Evolutionary conservation across 306 rosid species (phyloP).

Genomic region (Vigna nakashimae): DNA sequence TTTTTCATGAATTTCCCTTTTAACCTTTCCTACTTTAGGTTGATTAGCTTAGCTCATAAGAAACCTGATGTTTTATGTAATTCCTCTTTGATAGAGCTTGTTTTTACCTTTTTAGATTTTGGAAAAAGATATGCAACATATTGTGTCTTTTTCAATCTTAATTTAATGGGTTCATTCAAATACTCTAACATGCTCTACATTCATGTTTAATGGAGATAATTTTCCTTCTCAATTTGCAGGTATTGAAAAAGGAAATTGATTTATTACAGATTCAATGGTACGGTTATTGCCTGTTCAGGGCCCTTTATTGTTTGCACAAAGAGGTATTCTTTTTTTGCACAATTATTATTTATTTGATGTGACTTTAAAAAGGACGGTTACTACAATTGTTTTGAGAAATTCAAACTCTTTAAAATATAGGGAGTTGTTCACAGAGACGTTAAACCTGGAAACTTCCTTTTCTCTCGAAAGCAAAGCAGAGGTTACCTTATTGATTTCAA

Average conservation of each 20-base stretch:
- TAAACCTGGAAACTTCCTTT: conserved; percentile 96
- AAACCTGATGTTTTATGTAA: not conserved
- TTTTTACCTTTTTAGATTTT: conserved; percentile 53
- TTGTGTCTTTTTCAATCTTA: conserved; percentile 20
- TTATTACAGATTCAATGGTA: conserved; percentile 77
- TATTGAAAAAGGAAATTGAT: conserved; percentile 79
- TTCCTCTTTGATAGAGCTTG: conserved; percentile 15
- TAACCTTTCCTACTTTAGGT: conserved; percentile 6
- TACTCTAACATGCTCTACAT: conserved; percentile 11
- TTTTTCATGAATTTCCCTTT: conserved; percentile 30
- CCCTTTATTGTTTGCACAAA: conserved; percentile 80
- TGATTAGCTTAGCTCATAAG: conserved; percentile 28
- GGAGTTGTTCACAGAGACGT: conserved; percentile 87
- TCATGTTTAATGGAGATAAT: conserved; percentile 22
- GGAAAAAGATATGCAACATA: conserved; percentile 46
- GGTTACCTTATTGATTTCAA: conserved; percentile 94
- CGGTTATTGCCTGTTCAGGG: conserved; percentile 84
- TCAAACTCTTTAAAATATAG: conserved; percentile 50
- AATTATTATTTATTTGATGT: conserved; percentile 7
- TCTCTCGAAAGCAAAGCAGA: conserved; percentile 70
- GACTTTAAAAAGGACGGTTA: conserved; percentile 6
- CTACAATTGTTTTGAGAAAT: conserved; percentile 27
- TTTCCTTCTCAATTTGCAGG: conserved; percentile 53
- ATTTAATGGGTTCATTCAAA: conserved; percentile 4
- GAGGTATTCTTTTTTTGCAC: conserved; percentile 59